phyloP scores from a whole-genome alignment of 495 filamentous ascomycete genomes.

The Opeltia flavorubescens region DNA sequence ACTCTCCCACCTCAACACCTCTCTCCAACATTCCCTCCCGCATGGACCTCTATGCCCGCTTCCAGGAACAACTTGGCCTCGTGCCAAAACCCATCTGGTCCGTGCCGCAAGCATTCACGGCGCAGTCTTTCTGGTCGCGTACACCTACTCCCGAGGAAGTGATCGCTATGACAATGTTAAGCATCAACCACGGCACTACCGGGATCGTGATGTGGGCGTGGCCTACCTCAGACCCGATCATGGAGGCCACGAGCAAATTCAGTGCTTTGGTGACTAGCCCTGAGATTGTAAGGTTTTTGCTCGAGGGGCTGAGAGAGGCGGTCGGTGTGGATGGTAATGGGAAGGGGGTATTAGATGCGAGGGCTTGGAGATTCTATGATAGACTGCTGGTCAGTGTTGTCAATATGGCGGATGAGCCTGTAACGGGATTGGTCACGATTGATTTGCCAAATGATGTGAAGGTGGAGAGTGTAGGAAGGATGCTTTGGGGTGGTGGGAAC shows the following conservation, averaged over 20 bases:
- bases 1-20: constrained; percentile 10
- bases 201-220: constrained; percentile 29
- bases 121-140: constrained; percentile 45
- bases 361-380: no score
- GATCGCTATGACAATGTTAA: constrained; percentile 43
- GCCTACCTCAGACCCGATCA: constrained; percentile 16
- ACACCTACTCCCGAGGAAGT: constrained; percentile 42
- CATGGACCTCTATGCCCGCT: constrained; percentile 33
- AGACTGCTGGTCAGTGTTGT: no score
- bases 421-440: no score
- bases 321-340: no score
- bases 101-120: constrained; percentile 50
- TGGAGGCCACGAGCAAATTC: constrained; percentile 13
- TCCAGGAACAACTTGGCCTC: constrained; percentile 26
- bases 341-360: no score
- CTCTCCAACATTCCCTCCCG: constrained; percentile 42
- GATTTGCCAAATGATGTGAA: no score
- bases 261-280: no score
- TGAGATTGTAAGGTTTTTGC: no score
- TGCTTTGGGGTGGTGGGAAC: no score
- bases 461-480: no score
- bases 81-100: constrained; percentile 41
- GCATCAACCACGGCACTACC: constrained; percentile 49
- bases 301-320: no score
- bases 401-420: no score